Percentiles rank a stretch among this genome's conserved stretches.
Conservation (phyloP, 768 basidiomycete species). For the Imleria badia region DNA sequence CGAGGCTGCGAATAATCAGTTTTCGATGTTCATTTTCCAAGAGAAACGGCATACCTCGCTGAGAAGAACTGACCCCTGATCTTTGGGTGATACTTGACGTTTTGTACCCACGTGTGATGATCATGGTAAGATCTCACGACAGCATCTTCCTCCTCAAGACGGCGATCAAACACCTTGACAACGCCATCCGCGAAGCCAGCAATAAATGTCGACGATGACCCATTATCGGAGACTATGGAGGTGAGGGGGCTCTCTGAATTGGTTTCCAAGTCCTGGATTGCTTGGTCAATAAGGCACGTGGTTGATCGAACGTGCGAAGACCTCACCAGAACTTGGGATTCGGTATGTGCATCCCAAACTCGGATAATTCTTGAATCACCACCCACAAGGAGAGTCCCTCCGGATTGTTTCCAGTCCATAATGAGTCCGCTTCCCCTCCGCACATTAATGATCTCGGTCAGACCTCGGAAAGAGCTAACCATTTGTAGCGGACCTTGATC, state of each 20-base stretch:
- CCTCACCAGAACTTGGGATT: slow-evolving; percentile 70
- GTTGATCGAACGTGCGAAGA: not conserved
- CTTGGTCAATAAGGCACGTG: not conserved
- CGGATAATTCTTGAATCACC: slow-evolving; percentile 89
- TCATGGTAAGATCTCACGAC: slow-evolving; percentile 75
- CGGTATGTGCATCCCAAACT: slow-evolving; percentile 94
- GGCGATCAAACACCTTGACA: slow-evolving; percentile 87
- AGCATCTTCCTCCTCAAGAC: slow-evolving; percentile 80
- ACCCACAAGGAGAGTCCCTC: slow-evolving; percentile 83
- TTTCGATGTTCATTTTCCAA: not conserved
- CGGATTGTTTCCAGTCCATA: slow-evolving; percentile 90
- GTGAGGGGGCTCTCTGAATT: slow-evolving; percentile 90
- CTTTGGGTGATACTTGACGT: slow-evolving; percentile 80
- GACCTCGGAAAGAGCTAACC: slow-evolving; percentile 90
- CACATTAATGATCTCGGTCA: slow-evolving; percentile 73
- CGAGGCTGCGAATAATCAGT: slow-evolving; percentile 52
- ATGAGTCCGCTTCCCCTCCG: slow-evolving; percentile 83
- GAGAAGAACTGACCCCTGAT: slow-evolving; percentile 72
- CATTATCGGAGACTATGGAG: slow-evolving; percentile 74
- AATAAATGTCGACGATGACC: slow-evolving; percentile 75
- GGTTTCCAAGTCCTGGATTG: slow-evolving; percentile 77
- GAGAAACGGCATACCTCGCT: slow-evolving; percentile 60
- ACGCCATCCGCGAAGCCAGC: slow-evolving; percentile 93
- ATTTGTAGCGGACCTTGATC: slow-evolving; percentile 80
- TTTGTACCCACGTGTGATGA: slow-evolving; percentile 90